Evolutionary conservation across 495 filamentous ascomycete genomes (phyloP), one percentile per base, ranked within the genome.

Genomic region (Annulohypoxylon maeteangense): DNA sequence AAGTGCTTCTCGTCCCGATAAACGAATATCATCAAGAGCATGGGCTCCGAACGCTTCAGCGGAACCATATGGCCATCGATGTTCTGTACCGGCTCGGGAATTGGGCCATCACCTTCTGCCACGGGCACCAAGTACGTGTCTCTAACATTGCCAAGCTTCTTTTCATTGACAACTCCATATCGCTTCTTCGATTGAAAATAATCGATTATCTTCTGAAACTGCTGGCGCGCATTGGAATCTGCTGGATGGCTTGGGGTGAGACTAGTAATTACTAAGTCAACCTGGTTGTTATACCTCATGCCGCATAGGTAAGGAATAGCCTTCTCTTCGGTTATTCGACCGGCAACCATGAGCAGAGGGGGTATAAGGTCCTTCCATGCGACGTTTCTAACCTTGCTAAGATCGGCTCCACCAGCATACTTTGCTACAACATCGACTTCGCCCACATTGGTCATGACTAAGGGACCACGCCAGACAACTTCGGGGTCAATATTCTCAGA

Each of bases 251-350:
- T 78, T 7, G 88, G 87, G 47, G 83, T 87, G 36, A 97, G 79
- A 31, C 85, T 87, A 23, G 94, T 86, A 20, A 93, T 88, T 0
- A 89, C 82, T 2, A 95, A 83, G 75, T 97, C 93, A 3, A 90
- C 91, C 12, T 87, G 88, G 22, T 83, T 80, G 76, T 88, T 93
- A 72, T 89, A 93, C 25, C 90, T 85, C 31, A 97, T 81, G 25
- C 92, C 88, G 72, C 92, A 95, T 2, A 99, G 89, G 77, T 99
- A 99, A 42, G 93, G 91, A 66, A 92, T 91, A 18, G 94, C 95
- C 32, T 91, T 88, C 62, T 90, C 85, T 62, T 90, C 87, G 16
- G 90, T 88, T 59, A 98, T 96, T 4, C 95, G 88, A 10, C 95
- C 95, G 70, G 93, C 91, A 58, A 98, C 87, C 12, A 86, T 86